Evolutionary conservation across 2,329 filamentous ascomycete species (phyloP).

Genomic region (Trichoderma simmonsii): DNA sequence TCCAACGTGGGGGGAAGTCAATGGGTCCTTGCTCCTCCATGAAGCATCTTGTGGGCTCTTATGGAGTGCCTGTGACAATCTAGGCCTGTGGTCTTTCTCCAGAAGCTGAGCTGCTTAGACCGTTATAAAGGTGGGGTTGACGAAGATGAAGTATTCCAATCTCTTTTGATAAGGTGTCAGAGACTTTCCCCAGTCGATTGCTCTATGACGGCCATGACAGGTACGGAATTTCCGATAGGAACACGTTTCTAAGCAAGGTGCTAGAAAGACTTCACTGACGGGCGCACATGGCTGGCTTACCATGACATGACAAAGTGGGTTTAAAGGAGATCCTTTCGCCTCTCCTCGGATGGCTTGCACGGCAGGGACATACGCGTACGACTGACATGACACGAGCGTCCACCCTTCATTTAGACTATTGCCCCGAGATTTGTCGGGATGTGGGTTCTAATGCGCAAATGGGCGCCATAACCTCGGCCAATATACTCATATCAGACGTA

Average conservation of each 20-base stretch:
- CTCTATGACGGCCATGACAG: background rate
- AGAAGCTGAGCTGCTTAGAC: background rate
- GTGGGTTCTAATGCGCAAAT: background rate
- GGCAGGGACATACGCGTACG: background rate
- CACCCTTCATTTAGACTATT: background rate
- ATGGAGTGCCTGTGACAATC: background rate
- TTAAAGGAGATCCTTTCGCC: background rate
- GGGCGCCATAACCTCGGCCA: background rate
- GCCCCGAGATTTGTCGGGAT: background rate
- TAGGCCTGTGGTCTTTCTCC: background rate
- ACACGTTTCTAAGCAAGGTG: background rate
- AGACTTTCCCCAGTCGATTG: background rate
- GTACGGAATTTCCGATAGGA: background rate
- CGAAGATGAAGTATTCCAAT: background rate
- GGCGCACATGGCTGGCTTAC: background rate
- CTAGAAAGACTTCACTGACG: too few relatives aligned
- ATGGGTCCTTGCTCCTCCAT: background rate
- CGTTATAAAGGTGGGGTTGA: background rate
- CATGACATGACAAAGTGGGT: background rate
- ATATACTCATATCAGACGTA: background rate
- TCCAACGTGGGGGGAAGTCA: slow-evolving; percentile 10
- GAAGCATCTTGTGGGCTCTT: background rate
- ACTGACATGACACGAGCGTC: slow-evolving; percentile 1
- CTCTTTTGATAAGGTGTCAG: background rate
- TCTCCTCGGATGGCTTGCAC: background rate